Evolutionary conservation across 768 basidiomycete species (phyloP), one percentile per base, ranked within the genome.

Genomic region (Suillus cothurnatus): DNA sequence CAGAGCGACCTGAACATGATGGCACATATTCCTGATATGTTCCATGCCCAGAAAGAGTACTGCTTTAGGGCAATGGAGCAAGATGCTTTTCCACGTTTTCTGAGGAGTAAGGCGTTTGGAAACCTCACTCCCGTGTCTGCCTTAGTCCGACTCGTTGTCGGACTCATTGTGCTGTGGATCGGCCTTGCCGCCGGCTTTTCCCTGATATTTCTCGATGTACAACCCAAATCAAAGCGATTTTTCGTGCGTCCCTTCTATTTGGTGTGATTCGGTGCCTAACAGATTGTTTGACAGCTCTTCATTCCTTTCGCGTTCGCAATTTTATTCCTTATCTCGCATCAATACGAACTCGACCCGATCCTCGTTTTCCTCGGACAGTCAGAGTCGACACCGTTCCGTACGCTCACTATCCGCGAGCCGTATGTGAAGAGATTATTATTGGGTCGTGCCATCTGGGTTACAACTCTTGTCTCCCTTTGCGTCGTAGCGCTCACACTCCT

Each of bases 1-100:
- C 84, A 85, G 72, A 74, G 73, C 66, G 94, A 95, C 77, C 77
- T 88, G 49, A 86, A 82, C 50, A 78, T 92, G 68, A 86, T 97
- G 83, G 97, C 96, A 0, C 90, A 94, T 68, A 86, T 94, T 56
- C 97, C 97, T 17, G 97, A 99, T 75, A 91, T 99, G 81, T 99
- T 97, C 82, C 94, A 99, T 74, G 81, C 89, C 0, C 97, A 99
- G 81, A 98, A 99, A 81, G 95, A 97, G 73, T 97, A 97, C 73
- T 94, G 94, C 74, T 97, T 95, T 85, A 87, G 92, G 55, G 93
- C 94, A 0, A 95, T 98, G 90, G 95, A 97, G 72, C 94, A 96
- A 77, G 93, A 95, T 69, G 94, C 93, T 21, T 95, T 93, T 80
- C 94, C 93, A 50, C 86, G 97, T 6, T 99, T 99, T 84, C 82